These are phyloP conservation scores for Lasiosphaeria ovina DNA, from an alignment of 495 filamentous ascomycete species.

Conservation along the genomic window DNA sequence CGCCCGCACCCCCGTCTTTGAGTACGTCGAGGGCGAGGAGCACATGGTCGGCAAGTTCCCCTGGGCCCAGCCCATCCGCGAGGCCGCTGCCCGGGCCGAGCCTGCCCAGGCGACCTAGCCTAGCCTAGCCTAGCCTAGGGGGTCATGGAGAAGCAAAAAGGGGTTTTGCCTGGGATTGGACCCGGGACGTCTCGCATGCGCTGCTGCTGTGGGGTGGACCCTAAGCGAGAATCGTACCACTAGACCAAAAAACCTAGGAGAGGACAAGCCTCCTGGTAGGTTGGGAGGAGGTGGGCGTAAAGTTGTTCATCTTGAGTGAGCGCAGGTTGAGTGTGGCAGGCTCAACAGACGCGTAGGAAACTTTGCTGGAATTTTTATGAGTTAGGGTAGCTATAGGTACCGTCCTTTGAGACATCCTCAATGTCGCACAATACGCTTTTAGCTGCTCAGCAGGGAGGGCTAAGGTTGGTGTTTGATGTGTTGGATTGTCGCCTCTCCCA, in stretches of 20 bases:
- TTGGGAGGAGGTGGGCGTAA: neutral
- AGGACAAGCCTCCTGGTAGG: neutral
- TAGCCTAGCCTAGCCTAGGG: no score
- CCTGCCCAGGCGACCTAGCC: neutral
- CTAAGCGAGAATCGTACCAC: neutral
- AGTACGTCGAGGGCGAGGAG: constrained; percentile 13
- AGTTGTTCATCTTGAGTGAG: neutral
- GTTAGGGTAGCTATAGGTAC: neutral
- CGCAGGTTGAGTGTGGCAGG: no score
- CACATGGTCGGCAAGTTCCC: constrained; percentile 6
- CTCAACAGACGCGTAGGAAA: neutral
- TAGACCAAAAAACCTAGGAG: neutral
- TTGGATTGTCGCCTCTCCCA: neutral
- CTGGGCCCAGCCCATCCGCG: constrained; percentile 6
- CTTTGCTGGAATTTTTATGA: neutral
- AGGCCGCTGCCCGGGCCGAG: neutral
- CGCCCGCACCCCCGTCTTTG: constrained; percentile 8
- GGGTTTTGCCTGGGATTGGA: neutral
- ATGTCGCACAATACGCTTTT: neutral
- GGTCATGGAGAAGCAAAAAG: neutral
- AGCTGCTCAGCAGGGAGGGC: neutral
- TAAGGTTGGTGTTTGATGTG: neutral
- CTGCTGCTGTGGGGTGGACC: neutral
- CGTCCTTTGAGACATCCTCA: neutral
- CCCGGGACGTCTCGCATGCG: neutral